phyloP scores from a whole-genome alignment of 2,329 filamentous ascomycete species.

The Trichophyton rubrum region DNA sequence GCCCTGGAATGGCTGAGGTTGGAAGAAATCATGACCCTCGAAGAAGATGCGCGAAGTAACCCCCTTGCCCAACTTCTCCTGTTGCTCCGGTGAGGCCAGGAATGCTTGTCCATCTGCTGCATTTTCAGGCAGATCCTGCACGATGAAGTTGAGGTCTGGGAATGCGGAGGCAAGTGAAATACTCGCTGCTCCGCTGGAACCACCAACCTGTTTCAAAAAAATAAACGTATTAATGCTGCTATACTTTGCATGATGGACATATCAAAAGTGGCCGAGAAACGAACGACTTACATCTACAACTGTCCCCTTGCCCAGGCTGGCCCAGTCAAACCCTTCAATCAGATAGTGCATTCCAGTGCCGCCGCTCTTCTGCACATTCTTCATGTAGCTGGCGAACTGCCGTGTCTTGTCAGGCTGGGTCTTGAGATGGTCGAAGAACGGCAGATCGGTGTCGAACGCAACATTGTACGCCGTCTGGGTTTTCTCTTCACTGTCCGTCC shows the following conservation, averaged over 20 bases:
- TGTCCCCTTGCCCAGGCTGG: constrained; percentile 22
- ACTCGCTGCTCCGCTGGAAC: constrained; percentile 34
- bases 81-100: not conserved
- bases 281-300: constrained; percentile 1
- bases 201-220: constrained; percentile 21
- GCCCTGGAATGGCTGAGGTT: constrained; percentile 14
- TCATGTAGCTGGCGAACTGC: constrained; percentile 45
- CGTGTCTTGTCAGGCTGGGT: constrained; percentile 27
- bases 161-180: constrained; percentile 32
- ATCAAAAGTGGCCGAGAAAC: too few species aligned
- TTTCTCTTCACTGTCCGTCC: constrained; percentile 13
- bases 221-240: not conserved
- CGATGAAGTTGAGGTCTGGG: constrained; percentile 31
- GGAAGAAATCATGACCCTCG: constrained; percentile 27
- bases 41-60: constrained; percentile 20
- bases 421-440: constrained; percentile 25
- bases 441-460: constrained; percentile 18
- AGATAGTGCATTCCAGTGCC: constrained; percentile 45
- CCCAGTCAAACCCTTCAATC: constrained; percentile 44
- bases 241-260: not conserved
- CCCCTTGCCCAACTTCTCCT: constrained; percentile 23
- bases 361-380: constrained; percentile 42
- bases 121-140: constrained; percentile 31
- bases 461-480: constrained; percentile 20
- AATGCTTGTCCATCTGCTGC: not conserved